These are phyloP conservation scores for Mycena galopus DNA, from an alignment of 768 basidiomycete species.

Conservation along the genomic window DNA sequence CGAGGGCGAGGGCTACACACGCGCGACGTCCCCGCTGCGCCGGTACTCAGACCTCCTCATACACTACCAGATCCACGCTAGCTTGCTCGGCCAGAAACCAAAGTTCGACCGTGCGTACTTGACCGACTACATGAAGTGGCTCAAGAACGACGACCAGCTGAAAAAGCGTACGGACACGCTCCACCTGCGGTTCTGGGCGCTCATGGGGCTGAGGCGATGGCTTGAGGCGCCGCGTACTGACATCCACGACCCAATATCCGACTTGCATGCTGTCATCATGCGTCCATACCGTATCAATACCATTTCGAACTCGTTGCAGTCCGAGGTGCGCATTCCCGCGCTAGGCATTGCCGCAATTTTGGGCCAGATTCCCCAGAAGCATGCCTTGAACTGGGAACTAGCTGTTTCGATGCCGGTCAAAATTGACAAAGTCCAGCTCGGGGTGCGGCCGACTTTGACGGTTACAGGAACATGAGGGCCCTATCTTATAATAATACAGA, in stretches of 20 bases:
- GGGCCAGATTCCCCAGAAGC: background rate
- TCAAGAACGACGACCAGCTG: slow-evolving; percentile 52
- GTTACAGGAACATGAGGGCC: background rate
- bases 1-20: slow-evolving; percentile 83
- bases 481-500: slow-evolving; percentile 3
- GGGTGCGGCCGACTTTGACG: slow-evolving; percentile 38
- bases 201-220: slow-evolving; percentile 55
- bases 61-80: slow-evolving; percentile 96
- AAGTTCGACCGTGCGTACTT: slow-evolving; percentile 64
- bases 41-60: slow-evolving; percentile 84
- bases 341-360: slow-evolving; percentile 41
- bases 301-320: slow-evolving; percentile 24
- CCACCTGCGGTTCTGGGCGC: slow-evolving; percentile 51
- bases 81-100: slow-evolving; percentile 63
- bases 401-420: slow-evolving; percentile 41
- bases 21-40: slow-evolving; percentile 89
- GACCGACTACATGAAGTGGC: slow-evolving; percentile 53
- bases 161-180: slow-evolving; percentile 45
- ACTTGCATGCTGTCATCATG: slow-evolving; percentile 40
- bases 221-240: slow-evolving; percentile 43
- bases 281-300: slow-evolving; percentile 25
- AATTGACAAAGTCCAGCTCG: slow-evolving; percentile 45
- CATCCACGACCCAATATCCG: slow-evolving; percentile 41
- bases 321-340: slow-evolving; percentile 38
- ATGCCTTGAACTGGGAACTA: slow-evolving; percentile 10